Conservation (phyloP, 768 basidiomycete species). For the Termitomyces sp. region DNA sequence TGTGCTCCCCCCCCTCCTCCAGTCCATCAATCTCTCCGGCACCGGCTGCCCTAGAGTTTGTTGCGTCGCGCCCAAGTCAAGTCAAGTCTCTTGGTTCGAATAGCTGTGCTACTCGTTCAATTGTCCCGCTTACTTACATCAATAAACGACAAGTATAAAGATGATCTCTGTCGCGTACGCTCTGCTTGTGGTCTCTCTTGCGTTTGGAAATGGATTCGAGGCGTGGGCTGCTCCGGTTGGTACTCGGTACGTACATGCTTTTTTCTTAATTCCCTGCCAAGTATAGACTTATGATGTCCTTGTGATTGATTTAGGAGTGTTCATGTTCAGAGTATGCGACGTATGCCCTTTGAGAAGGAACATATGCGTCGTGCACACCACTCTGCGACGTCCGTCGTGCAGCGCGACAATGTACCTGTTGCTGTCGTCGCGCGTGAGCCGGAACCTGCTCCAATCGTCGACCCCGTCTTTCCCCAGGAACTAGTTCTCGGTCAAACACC, state of each 20-base stretch:
- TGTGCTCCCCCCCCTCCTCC: conserved; percentile 15
- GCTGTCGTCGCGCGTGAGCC: not conserved
- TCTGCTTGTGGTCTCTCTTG: conserved; percentile 9
- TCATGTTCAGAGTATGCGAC: conserved; percentile 9
- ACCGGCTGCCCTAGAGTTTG: conserved; percentile 18
- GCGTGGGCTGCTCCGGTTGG: conserved; percentile 13
- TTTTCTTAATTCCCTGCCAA: not conserved
- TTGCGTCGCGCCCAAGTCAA: not conserved
- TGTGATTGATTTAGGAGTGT: not conserved
- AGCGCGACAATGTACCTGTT: not conserved
- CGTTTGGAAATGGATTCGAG: conserved; percentile 3
- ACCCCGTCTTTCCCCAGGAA: not conserved
- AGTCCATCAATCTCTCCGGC: conserved; percentile 15
- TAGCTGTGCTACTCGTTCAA: conserved; percentile 10
- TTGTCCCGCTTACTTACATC: no score
- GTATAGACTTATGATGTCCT: not conserved
- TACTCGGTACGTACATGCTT: conserved; percentile 6
- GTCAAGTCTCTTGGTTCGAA: conserved; percentile 1
- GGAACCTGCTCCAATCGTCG: not conserved
- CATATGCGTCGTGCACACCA: conserved; percentile 7
- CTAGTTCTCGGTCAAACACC: no score
- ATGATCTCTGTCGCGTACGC: conserved; percentile 16
- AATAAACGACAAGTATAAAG: not conserved
- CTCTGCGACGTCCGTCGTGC: conserved; percentile 4
- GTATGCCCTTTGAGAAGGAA: not conserved